phyloP scores from a whole-genome alignment of 352 stramenopile genomes.

The Phytopythium sindhum region DNA sequence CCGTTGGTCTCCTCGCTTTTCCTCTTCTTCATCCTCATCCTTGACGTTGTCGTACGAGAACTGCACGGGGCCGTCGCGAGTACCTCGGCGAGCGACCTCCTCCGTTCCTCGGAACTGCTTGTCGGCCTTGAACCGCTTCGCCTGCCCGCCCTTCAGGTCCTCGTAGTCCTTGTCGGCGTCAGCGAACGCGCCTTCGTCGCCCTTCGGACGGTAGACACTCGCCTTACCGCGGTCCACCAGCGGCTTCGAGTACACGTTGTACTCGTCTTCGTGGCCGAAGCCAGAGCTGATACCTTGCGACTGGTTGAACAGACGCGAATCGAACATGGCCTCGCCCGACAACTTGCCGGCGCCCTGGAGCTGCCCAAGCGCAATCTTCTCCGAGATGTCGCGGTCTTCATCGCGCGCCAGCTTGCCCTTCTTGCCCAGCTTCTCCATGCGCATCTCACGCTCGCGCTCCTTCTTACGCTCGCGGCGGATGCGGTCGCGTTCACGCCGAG shows the following conservation, averaged over 20 bases:
- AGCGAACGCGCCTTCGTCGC: constrained; percentile 76
- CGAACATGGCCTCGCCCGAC: constrained; percentile 91
- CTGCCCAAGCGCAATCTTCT: constrained; percentile 98
- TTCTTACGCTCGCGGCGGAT: constrained; percentile 92
- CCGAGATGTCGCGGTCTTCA: constrained; percentile 95
- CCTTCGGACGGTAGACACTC: constrained; percentile 89
- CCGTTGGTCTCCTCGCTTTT: constrained; percentile 7
- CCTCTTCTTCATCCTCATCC: constrained; percentile 33
- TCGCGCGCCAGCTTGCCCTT: constrained; percentile 92
- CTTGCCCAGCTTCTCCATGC: constrained; percentile 93
- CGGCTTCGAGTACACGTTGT: constrained; percentile 98
- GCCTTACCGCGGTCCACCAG: constrained; percentile 92
- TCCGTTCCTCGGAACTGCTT: constrained; percentile 87
- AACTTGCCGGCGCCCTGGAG: constrained; percentile 86
- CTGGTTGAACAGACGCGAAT: constrained; percentile 98
- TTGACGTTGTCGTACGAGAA: constrained; percentile 73
- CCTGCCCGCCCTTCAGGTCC: constrained; percentile 81
- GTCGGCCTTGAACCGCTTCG: constrained; percentile 88
- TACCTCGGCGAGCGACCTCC: constrained; percentile 30
- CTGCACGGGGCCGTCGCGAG: constrained; percentile 79
- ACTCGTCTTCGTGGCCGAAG: constrained; percentile 97
- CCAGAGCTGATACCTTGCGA: constrained; percentile 93
- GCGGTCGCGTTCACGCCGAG: constrained; percentile 45
- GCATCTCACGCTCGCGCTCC: constrained; percentile 93
- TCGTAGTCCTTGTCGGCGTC: constrained; percentile 90